Percentiles rank a stretch among this genome's conserved stretches.
Evolutionary conservation across 352 stramenopile genomes (phyloP).

Genomic region (Phytophthora multivora): DNA sequence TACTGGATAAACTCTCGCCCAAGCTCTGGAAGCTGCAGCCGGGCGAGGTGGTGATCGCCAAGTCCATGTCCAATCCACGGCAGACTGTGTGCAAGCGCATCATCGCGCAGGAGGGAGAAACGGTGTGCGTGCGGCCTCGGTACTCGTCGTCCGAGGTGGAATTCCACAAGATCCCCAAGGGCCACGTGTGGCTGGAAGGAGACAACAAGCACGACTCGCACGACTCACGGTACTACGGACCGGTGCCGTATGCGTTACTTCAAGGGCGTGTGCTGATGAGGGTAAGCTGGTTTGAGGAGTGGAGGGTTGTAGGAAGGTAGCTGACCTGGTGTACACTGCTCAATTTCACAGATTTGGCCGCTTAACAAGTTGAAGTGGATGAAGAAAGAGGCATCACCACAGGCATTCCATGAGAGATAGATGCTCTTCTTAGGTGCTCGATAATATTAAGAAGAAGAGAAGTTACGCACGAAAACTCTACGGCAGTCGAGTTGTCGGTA

Average conservation of each 20-base stretch:
- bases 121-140: constrained; percentile 69
- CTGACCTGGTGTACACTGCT: neutral
- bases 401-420: constrained; percentile 67
- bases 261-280: constrained; percentile 89
- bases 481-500: too few relatives aligned
- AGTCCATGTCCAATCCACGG: constrained; percentile 82
- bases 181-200: constrained; percentile 96
- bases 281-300: constrained; percentile 45
- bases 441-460: constrained; percentile 1
- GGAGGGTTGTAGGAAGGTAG: neutral
- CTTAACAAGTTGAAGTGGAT: constrained; percentile 70
- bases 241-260: constrained; percentile 92
- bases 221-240: constrained; percentile 96
- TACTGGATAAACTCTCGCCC: constrained; percentile 89
- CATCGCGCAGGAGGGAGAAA: constrained; percentile 83
- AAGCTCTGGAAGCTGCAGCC: constrained; percentile 61
- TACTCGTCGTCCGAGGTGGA: constrained; percentile 77
- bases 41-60: constrained; percentile 90
- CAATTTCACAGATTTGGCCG: constrained; percentile 72
- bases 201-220: constrained; percentile 97
- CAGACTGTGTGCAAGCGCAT: constrained; percentile 92
- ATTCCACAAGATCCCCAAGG: constrained; percentile 88
- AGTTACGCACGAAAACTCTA: neutral
- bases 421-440: neutral
- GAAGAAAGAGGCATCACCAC: constrained; percentile 53